Evolutionary conservation across 1,284 basidiomycete genomes (phyloP), one percentile per base, ranked within the genome.

Genomic region (Leccinum proliferum): DNA sequence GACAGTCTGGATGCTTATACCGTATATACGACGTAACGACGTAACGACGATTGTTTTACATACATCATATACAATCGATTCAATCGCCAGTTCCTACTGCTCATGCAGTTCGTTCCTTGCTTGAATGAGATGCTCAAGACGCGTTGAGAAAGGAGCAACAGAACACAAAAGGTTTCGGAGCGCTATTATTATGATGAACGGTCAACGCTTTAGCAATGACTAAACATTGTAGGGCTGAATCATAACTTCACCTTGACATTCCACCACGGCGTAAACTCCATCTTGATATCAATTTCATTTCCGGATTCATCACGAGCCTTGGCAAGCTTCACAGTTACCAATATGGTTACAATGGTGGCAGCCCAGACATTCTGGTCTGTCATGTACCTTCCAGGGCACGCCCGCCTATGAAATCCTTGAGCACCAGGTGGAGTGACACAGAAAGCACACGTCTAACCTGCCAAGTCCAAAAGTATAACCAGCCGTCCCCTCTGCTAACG

Each of bases 301-400:
- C 71, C 70, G 1, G 37, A 60, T 34, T 63, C 61, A 12, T 73
- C 66, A 14, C 58, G 57, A 1, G 63, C 62, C 56, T 71, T 75
- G 3, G 50, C 32, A 34, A 73, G 5, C 15, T 21, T 62, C 50
- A 70, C 1, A 0, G 62, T 66, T 2, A 70, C 72, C 43, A 72
- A 43, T 15, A 65, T 59, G 7, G 70, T 68, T n/a, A 63, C 71
- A 11, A 73, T 32, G 3, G 62, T 21, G 21, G 21, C 58, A 14
- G 62, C 65, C 72, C 73, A 72, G 57, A 71, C n/a, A 2, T 61
- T 71, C 35, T 68, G 63, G 14, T 71, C 64, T 32, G 64, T 72
- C 4, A 74, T 37, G 15, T 73, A 39, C 43, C 11, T 68, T n/a
- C 72, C 71, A 39, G 73, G 65, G 55, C 73, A 72, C 9, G 55